Percentiles rank a stretch among this genome's conserved stretches.
Evolutionary conservation across 495 filamentous ascomycete species (phyloP).

Genomic region (Chaetomium cochliodes): DNA sequence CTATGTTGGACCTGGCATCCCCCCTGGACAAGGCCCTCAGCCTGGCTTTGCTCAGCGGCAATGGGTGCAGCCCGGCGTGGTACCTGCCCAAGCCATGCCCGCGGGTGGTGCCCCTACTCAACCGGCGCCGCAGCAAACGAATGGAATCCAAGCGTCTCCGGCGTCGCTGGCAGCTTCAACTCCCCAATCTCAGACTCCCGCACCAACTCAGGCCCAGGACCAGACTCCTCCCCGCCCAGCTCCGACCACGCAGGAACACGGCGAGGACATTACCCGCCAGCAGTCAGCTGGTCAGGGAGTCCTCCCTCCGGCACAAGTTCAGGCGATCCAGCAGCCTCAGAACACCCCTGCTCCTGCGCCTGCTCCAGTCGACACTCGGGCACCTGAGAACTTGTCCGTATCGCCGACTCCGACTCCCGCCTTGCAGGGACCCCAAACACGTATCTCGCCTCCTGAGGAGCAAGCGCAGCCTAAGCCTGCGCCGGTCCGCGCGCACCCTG

Average conservation of each 20-base stretch:
- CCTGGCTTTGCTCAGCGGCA: slow-evolving; percentile 23
- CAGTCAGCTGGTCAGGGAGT: not conserved
- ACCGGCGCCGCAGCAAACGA: not conserved
- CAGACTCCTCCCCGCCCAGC: not conserved
- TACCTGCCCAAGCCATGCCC: slow-evolving; percentile 2
- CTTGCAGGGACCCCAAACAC: slow-evolving; percentile 7
- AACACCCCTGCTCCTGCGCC: not conserved
- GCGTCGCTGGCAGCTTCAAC: not conserved
- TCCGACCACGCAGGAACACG: not conserved
- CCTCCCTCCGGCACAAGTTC: not conserved
- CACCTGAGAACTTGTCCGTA: not conserved
- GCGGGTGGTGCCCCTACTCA: slow-evolving; percentile 18
- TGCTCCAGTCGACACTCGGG: not conserved
- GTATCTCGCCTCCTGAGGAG: slow-evolving; percentile 17
- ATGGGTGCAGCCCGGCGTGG: slow-evolving; percentile 17
- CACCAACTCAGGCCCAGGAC: not conserved
- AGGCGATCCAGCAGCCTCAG: slow-evolving; percentile 1
- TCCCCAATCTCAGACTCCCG: slow-evolving; percentile 7
- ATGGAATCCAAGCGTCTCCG: not conserved
- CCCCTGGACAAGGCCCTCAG: not conserved
- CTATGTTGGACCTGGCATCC: slow-evolving; percentile 32
- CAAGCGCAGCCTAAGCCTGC: slow-evolving; percentile 23
- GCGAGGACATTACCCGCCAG: not conserved
- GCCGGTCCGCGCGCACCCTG: slow-evolving; percentile 4
- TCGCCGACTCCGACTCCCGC: slow-evolving; percentile 12